A percentile compares a stretch with the other conserved stretches of the same genome.
phyloP scores from a whole-genome alignment of 2,329 filamentous ascomycete species.

The Arthrobotrys entomopaga region DNA sequence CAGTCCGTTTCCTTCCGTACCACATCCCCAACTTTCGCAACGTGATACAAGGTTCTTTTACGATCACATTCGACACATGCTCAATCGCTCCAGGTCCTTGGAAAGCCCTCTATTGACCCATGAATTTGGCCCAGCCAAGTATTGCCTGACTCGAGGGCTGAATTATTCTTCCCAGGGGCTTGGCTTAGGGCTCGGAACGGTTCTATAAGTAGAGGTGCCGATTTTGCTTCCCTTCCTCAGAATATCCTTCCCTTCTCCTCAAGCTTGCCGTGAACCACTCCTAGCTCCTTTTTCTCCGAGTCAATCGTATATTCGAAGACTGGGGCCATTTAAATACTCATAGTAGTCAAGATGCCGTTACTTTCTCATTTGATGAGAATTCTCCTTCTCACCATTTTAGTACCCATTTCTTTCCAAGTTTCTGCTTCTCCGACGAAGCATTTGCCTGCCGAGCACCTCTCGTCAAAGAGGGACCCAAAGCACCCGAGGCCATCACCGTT shows the following conservation, averaged over 20 bases:
- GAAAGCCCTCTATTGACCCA: slow-evolving; percentile 16
- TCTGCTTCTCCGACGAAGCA: slow-evolving; percentile 16
- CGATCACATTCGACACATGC: slow-evolving; percentile 34
- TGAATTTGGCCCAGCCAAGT: background rate
- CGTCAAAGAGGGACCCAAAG: no score
- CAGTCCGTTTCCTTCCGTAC: background rate
- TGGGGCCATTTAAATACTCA: background rate
- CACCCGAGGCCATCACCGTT: slow-evolving; percentile 11
- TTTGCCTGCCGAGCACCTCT: no score
- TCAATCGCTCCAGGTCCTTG: slow-evolving; percentile 34
- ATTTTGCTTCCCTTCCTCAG: slow-evolving; percentile 1
- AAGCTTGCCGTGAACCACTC: background rate
- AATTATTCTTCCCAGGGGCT: background rate
- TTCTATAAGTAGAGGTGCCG: slow-evolving; percentile 26
- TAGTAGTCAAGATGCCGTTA: slow-evolving; percentile 18
- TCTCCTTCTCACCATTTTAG: slow-evolving; percentile 9
- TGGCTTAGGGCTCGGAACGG: slow-evolving; percentile 1
- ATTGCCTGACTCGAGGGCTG: no score
- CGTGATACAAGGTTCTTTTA: slow-evolving; percentile 43
- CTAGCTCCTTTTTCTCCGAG: background rate
- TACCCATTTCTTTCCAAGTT: slow-evolving; percentile 1
- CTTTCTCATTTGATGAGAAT: slow-evolving; percentile 3
- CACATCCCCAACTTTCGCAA: slow-evolving; percentile 23
- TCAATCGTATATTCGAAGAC: background rate
- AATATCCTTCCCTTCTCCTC: background rate